A percentile compares a stretch with the other conserved stretches of the same genome.
Evolutionary conservation across 140 eudicot species (phyloP).

Genomic region (Senecio squalidus): DNA sequence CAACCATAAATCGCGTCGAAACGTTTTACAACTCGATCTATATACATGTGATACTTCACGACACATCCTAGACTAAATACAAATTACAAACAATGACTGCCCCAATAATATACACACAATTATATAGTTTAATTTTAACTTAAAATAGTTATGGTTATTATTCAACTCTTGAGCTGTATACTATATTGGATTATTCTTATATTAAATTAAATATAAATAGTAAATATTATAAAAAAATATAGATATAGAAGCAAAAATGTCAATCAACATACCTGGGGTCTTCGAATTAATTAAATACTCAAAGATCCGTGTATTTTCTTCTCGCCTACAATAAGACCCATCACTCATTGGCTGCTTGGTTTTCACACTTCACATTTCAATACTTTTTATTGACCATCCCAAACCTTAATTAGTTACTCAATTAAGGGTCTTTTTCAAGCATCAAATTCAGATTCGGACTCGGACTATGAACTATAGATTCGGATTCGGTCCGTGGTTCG

Average conservation of each 20-base stretch:
- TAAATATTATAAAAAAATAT: too few species aligned
- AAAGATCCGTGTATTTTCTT: conserved; percentile 4
- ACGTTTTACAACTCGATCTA: too few species aligned
- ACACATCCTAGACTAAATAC: too few species aligned
- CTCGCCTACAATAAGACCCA: conserved; percentile 27
- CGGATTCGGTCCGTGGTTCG: too few species aligned
- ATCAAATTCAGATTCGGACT: background rate
- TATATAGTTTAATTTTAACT: too few species aligned
- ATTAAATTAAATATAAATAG: background rate
- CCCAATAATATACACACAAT: too few species aligned
- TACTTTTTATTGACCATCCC: conserved; percentile 9
- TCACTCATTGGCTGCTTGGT: conserved; percentile 9
- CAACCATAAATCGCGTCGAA: too few species aligned
- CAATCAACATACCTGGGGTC: conserved; percentile 11
- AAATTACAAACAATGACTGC: too few species aligned
- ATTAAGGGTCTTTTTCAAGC: background rate
- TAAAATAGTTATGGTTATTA: too few species aligned
- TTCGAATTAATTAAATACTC: background rate
- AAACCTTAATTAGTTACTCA: background rate
- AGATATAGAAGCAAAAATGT: background rate
- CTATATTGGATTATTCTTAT: background rate
- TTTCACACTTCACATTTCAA: conserved; percentile 15
- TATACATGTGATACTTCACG: too few species aligned
- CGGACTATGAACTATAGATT: too few species aligned
- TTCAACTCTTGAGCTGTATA: too few species aligned